These are phyloP conservation scores for Fraxinus nigra DNA, from an alignment of 305 asterid genomes.

Conservation along the genomic window DNA sequence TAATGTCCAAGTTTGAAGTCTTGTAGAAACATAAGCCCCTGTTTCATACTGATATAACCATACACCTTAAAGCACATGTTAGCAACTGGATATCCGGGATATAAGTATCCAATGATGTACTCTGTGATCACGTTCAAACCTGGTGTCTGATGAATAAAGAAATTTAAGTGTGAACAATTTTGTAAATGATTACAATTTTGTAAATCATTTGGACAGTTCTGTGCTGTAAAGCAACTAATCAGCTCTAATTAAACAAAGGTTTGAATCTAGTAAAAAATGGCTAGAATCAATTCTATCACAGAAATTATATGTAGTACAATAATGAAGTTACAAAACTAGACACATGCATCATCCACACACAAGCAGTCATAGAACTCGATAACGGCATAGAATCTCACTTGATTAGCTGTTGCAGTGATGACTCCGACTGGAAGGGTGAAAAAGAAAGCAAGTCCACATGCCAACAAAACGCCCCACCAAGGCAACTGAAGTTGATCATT, in stretches of 20 bases:
- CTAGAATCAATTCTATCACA: not conserved
- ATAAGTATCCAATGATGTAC: constrained; percentile 87
- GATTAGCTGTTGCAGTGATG: constrained; percentile 87
- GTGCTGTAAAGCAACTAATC: not conserved
- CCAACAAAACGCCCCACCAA: constrained; percentile 94
- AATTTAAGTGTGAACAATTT: not conserved
- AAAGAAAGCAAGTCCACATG: constrained; percentile 69
- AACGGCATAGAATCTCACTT: constrained; percentile 40
- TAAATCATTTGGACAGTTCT: not conserved
- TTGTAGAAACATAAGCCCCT: constrained; percentile 78
- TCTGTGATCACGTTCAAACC: constrained; percentile 90
- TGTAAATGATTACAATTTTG: not conserved
- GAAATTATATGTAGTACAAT: not conserved
- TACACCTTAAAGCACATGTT: constrained; percentile 98
- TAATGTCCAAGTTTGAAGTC: constrained; percentile 96
- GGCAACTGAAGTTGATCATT: constrained; percentile 83
- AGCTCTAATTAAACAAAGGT: not conserved
- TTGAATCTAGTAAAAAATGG: not conserved
- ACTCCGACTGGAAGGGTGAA: constrained; percentile 93
- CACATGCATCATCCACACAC: not conserved
- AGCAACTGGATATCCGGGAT: constrained; percentile 97
- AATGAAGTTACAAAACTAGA: not conserved
- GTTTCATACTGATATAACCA: constrained; percentile 90
- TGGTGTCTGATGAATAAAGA: constrained; percentile 56
- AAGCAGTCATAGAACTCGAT: not conserved